Percentiles rank a stretch among this genome's conserved stretches.
Conservation (phyloP, 768 basidiomycete species). For the Lactarius evosmus region DNA sequence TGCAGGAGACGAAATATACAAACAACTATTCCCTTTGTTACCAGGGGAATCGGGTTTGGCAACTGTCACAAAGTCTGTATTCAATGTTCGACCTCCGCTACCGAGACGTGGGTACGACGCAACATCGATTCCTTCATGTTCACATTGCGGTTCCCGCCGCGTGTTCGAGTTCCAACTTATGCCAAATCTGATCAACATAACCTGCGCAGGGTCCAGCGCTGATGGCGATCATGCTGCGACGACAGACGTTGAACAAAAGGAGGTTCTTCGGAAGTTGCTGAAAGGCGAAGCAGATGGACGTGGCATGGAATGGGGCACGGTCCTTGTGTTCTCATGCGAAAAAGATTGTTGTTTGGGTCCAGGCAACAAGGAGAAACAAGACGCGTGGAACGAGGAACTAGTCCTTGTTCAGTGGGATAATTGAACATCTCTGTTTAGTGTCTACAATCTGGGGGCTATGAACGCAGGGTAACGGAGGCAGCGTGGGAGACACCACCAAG, state of each 20-base stretch:
- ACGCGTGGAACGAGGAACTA: constrained; percentile 68
- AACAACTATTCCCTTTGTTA: constrained; percentile 67
- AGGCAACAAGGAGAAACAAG: constrained; percentile 39
- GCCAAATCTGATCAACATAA: constrained; percentile 85
- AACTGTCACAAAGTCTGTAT: constrained; percentile 58
- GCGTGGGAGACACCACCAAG: background rate
- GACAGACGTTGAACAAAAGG: constrained; percentile 68
- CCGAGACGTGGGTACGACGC: constrained; percentile 54
- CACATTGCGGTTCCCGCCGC: constrained; percentile 59
- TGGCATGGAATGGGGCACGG: constrained; percentile 95
- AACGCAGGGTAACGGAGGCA: background rate
- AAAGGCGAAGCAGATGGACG: constrained; percentile 46
- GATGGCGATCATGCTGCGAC: constrained; percentile 32
- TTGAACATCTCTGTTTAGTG: constrained; percentile 31
- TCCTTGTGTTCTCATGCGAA: constrained; percentile 83
- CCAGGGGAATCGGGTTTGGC: constrained; percentile 37
- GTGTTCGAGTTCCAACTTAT: constrained; percentile 94
- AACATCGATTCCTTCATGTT: constrained; percentile 57
- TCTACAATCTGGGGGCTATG: background rate
- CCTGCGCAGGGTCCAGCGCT: constrained; percentile 40
- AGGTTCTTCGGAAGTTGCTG: constrained; percentile 54
- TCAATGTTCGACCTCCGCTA: constrained; percentile 48
- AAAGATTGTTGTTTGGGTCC: constrained; percentile 65
- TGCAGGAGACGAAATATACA: constrained; percentile 70
- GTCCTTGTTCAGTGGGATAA: constrained; percentile 78